Evolutionary conservation across 768 basidiomycete species (phyloP).

Genomic region (Trametes coccinea): DNA sequence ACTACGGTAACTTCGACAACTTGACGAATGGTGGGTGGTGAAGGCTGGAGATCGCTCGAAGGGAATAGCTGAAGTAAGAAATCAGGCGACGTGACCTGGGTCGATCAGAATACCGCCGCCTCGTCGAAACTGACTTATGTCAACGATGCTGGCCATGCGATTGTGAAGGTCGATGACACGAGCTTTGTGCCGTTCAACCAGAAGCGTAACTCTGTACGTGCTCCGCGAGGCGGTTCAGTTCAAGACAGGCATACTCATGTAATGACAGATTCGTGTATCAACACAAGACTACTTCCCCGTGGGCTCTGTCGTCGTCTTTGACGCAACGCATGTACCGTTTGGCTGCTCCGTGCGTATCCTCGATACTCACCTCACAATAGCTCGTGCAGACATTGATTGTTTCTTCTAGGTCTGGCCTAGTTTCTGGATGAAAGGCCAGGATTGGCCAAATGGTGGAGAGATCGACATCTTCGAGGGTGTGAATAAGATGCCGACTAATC

Average conservation of each 20-base stretch:
- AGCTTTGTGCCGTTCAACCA: conserved; percentile 53
- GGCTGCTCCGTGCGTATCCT: conserved; percentile 49
- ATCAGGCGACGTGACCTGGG: conserved; percentile 64
- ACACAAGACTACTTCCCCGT: conserved; percentile 41
- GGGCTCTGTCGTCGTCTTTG: conserved; percentile 48
- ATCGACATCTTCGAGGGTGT: conserved; percentile 51
- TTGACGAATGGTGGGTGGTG: conserved; percentile 33
- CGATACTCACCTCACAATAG: no score
- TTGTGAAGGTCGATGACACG: conserved; percentile 75
- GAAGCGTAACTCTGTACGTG: conserved; percentile 59
- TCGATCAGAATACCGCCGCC: conserved; percentile 47
- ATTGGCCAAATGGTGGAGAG: conserved; percentile 37
- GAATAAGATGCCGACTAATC: conserved; percentile 51
- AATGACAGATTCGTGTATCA: conserved; percentile 43
- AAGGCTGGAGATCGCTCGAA: no score
- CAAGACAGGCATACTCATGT: neutral
- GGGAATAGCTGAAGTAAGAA: no score
- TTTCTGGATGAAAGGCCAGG: conserved; percentile 40
- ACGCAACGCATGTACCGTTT: conserved; percentile 50
- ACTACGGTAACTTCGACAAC: conserved; percentile 41
- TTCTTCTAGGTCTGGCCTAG: conserved; percentile 27
- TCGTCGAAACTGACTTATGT: conserved; percentile 55
- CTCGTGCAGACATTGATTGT: no score
- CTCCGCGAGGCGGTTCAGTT: neutral
- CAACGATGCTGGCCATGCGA: conserved; percentile 57